phyloP scores from a whole-genome alignment of 225 moss, liverwort and hornwort species.

The Polytrichum formosum region DNA sequence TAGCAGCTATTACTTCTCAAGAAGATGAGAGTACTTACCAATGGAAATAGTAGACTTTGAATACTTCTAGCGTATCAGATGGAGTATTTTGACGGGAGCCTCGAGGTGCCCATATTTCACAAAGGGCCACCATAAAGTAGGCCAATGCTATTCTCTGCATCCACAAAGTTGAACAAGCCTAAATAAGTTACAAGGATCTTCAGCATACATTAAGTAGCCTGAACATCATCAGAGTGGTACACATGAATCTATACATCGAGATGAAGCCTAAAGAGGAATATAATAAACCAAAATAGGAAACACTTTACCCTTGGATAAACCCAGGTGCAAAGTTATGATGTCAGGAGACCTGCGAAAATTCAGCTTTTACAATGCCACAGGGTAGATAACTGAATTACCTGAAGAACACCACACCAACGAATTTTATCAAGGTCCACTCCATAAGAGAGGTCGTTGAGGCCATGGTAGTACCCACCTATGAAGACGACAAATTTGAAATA shows the following conservation, averaged over 20 bases:
- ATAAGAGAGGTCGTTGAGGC: conserved; percentile 44
- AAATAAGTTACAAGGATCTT: too few species aligned
- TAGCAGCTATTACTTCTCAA: too few species aligned
- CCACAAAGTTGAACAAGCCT: not conserved
- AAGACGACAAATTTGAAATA: conserved; percentile 1
- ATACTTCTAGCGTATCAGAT: conserved; percentile 31
- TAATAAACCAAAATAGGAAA: too few species aligned
- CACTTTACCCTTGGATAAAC: too few species aligned
- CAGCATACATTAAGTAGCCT: too few species aligned
- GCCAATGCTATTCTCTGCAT: conserved; percentile 67
- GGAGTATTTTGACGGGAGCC: conserved; percentile 20
- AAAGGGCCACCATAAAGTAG: conserved; percentile 46
- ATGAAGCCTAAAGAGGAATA: too few species aligned
- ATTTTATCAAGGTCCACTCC: conserved; percentile 53
- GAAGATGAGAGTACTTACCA: conserved; percentile 31
- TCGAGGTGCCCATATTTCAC: conserved; percentile 57
- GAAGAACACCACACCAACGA: conserved; percentile 66
- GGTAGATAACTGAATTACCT: conserved; percentile 31
- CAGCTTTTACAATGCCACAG: not conserved
- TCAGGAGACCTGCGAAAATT: too few species aligned
- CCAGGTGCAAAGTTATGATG: too few species aligned
- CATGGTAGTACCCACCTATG: conserved; percentile 66
- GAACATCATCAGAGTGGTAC: too few species aligned
- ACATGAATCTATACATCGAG: too few species aligned
- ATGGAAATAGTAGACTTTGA: conserved; percentile 44